Percentiles rank a stretch among this genome's conserved stretches.
Conservation (phyloP, 805 yeast species). For the Ascoidea asiatica region DNA sequence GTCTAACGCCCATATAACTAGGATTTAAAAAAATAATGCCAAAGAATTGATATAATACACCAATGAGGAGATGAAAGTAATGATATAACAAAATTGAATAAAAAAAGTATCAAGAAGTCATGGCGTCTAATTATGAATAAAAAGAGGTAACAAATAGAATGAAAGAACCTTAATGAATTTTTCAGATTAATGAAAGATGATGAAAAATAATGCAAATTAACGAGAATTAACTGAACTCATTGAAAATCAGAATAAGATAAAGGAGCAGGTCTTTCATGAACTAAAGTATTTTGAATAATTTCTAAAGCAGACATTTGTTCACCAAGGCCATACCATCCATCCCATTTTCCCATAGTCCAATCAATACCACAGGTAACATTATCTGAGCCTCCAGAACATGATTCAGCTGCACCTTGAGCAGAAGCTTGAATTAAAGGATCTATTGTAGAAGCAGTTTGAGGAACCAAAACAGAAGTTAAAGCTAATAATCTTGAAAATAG, state of each 20-base stretch:
- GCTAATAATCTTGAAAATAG: constrained; percentile 53
- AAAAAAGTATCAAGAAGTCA: too few species aligned
- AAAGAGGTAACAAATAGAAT: too few species aligned
- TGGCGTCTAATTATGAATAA: too few species aligned
- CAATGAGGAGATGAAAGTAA: too few species aligned
- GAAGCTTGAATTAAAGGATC: constrained; percentile 28
- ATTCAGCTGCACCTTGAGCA: constrained; percentile 54
- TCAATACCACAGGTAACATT: constrained; percentile 63
- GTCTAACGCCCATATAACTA: too few species aligned
- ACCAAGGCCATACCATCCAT: constrained; percentile 58
- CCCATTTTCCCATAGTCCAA: constrained; percentile 51
- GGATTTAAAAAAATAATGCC: too few species aligned
- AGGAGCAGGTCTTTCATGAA: constrained; percentile 34
- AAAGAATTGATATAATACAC: too few species aligned
- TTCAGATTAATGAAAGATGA: too few species aligned
- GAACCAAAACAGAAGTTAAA: constrained; percentile 39
- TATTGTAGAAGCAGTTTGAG: constrained; percentile 30
- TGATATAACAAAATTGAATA: too few species aligned
- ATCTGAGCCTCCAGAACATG: constrained; percentile 66
- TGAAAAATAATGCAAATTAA: too few species aligned
- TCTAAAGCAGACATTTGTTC: constrained; percentile 72
- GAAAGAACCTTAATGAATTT: too few species aligned
- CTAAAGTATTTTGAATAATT: constrained; percentile 36
- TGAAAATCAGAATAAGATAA: constrained; percentile 28
- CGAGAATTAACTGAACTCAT: too few species aligned